Conservation (phyloP, 83 land plant species). For the Picea abies region DNA sequence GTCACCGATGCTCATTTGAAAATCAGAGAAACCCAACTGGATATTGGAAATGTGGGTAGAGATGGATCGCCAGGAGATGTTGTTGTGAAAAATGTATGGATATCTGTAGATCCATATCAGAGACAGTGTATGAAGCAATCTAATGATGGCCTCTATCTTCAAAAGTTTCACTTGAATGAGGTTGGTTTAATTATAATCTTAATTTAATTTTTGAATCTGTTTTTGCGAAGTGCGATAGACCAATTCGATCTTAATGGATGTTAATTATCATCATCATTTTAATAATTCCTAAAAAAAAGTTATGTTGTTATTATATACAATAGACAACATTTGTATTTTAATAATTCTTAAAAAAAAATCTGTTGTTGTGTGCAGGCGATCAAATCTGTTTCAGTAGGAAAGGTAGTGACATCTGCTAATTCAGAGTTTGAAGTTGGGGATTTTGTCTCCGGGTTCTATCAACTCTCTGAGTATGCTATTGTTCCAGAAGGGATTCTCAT, state of each 20-base stretch:
- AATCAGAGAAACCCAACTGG: not conserved
- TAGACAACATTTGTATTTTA: not conserved
- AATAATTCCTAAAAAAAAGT: too few relatives aligned
- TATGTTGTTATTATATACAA: too few relatives aligned
- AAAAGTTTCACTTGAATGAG: slow-evolving; percentile 19
- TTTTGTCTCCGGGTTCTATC: slow-evolving; percentile 46
- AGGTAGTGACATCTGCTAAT: slow-evolving; percentile 61
- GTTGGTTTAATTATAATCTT: slow-evolving; percentile 3
- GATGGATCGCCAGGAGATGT: slow-evolving; percentile 9
- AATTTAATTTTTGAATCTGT: not conserved
- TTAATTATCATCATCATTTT: too few relatives aligned
- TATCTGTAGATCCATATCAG: slow-evolving; percentile 38
- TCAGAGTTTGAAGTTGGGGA: slow-evolving; percentile 66
- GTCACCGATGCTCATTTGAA: slow-evolving; percentile 26
- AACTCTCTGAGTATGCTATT: slow-evolving; percentile 68
- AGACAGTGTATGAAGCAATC: slow-evolving; percentile 17
- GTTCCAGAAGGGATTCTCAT: slow-evolving; percentile 31
- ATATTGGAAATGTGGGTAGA: not conserved
- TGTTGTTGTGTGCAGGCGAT: not conserved
- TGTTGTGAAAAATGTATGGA: not conserved
- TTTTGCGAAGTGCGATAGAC: not conserved
- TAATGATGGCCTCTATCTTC: not conserved
- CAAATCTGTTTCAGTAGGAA: slow-evolving; percentile 25
- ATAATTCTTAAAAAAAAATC: not conserved
- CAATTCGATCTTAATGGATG: too few relatives aligned